Base-by-base conservation (phyloP, 1,139 yeast species). In the Meyerozyma smithsonii region DNA sequence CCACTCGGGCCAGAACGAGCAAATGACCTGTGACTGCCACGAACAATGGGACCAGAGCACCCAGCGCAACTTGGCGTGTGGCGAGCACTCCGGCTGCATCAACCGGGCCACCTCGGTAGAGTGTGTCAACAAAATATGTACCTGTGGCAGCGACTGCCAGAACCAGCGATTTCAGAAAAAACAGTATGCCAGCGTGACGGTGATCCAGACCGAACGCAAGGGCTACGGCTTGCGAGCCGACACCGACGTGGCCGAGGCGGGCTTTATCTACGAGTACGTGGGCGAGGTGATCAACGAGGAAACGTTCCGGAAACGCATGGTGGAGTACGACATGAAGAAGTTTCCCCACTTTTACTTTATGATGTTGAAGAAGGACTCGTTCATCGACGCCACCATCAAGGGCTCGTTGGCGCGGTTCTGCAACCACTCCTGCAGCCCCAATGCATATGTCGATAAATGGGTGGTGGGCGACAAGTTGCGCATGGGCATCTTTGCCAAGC, bases 401-500 rank as follows among this genome's bases (percentile, higher is more conserved):
- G 98, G 97, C 3, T 79, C 90, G 17, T 63, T 90, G 42, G 96
- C 95, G 0, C 70, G 98, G 45, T 92, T 90, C 64, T 86, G 94
- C 52, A 92, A 92, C 58, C 98, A 92, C 61, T 87, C 96, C 15
- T 92, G 98, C 61, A 80, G 76, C 49, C 97, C 98, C 5, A 92
- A 92, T 61, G 92, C 96, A 15, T 88, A 78, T 54, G 96, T 92
- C 34, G 97, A 90, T 60, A 92, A 92, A 64, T 92, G 98, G 98
- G 94, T 89, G 15, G 97, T 92, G 12, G 92, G 90, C 16, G 87
- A 85, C 47, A 84, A 86, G 57, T 71, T 88, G 45, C 74, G 89
- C 50, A 92, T 92, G 97, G 98, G 98, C 28, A 86, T 92, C 18
- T 92, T 92, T 59, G 87, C 97, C 39, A 84, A 85, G 51, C 69